Evolutionary conservation across 2,329 filamentous ascomycete genomes (phyloP), one percentile per base, ranked within the genome.

Genomic region (Pseudopyricularia cyperi): DNA sequence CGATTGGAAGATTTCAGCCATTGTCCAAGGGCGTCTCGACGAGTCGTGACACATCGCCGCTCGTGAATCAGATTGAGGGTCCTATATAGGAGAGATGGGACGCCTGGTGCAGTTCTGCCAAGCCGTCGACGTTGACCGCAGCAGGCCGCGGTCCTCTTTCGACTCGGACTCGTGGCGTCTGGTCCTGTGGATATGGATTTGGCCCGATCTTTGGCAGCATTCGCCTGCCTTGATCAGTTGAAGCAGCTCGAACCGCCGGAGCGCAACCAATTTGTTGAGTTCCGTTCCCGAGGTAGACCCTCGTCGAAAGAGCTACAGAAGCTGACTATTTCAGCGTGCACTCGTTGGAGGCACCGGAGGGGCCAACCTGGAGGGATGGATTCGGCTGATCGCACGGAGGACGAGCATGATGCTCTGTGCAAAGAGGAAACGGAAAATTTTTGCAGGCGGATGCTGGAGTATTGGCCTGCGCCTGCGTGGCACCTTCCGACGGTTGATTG

Each of bases 1-100:
- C n/a, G n/a, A 42, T 42, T 19, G 76, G 73, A 0, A 62, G 64
- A 2, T 75, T 71, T 34, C 73, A 76, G 33, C 74, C 1, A 56
- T 59, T 6, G 52, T 67, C 1, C 1, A 34, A 0, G 53, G 12
- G 57, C 59, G 1, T 54, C 60, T 46, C 11, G 52, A 58, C 14
- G 12, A 34, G 1, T 56, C 37, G 58, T 6, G 54, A 59, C 28
- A 58, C 57, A 19, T 50, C 53, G 22, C 54, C 56, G 19, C 46
- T 62, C 7, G 57, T 55, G 30, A 57, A 61, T 35, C 57, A 57
- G n/a, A 54, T 61, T 3, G 53, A 55, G 7, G 52, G 56, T n/a
- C 57, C 60, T 26, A 49, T 61, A 24, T 55, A 42, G 37, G 52
- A 5, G 53, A 58, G 33, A 64, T 60, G 61, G 62, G 62, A 0